These are phyloP conservation scores for Coprinellus micaceus DNA, from an alignment of 768 basidiomycete genomes.

Conservation along the genomic window DNA sequence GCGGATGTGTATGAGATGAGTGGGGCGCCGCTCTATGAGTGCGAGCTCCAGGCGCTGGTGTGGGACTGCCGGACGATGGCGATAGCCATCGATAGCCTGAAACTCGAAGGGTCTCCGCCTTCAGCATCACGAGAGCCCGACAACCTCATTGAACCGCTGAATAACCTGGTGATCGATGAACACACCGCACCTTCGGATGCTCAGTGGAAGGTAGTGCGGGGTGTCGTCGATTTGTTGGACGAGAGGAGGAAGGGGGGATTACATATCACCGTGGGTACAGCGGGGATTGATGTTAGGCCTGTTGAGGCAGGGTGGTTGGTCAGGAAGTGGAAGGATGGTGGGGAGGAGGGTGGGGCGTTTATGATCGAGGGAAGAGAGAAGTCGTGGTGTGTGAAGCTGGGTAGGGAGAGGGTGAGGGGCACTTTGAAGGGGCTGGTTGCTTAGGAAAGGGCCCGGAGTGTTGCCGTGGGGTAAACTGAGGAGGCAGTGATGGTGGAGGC, in stretches of 20 bases:
- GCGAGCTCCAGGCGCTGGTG: conserved; percentile 58
- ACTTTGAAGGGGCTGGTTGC: background rate
- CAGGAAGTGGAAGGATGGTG: conserved; percentile 44
- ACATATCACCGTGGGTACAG: conserved; percentile 89
- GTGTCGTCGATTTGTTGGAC: conserved; percentile 47
- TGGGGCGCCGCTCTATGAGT: conserved; percentile 53
- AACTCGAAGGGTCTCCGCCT: conserved; percentile 21
- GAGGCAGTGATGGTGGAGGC: too few relatives aligned
- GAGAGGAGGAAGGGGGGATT: conserved; percentile 46
- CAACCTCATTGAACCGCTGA: background rate
- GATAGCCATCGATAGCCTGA: conserved; percentile 61
- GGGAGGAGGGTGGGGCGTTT: conserved; percentile 5
- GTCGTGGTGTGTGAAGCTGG: background rate
- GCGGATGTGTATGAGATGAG: conserved; percentile 32
- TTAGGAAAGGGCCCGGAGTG: too few relatives aligned
- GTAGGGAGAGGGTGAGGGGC: background rate
- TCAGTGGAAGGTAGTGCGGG: conserved; percentile 11
- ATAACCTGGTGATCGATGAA: background rate
- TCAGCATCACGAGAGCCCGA: conserved; percentile 22
- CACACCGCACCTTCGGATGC: background rate
- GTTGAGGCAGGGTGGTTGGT: conserved; percentile 73
- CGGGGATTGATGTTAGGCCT: conserved; percentile 43
- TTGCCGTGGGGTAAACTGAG: too few relatives aligned
- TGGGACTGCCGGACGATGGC: conserved; percentile 85
- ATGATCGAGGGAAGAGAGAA: conserved; percentile 3